phyloP scores from a whole-genome alignment of 164 flowering plant genomes.

The Buxus sempervirens region DNA sequence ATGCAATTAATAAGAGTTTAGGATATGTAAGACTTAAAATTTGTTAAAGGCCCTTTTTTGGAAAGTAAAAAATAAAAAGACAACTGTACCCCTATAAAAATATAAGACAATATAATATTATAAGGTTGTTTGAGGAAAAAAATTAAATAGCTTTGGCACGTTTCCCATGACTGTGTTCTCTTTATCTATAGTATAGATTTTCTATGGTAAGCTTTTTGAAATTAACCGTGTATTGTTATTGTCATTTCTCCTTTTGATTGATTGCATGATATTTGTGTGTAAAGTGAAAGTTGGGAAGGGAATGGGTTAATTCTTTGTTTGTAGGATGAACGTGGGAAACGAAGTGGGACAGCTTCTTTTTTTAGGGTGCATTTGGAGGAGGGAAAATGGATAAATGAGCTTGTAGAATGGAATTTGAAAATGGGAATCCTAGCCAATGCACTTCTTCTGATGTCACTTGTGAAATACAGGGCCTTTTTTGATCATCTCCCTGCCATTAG shows the following conservation, averaged over 20 bases:
- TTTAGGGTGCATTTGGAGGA: not conserved
- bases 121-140: no score
- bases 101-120: no score
- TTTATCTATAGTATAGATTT: no score
- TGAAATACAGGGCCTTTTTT: not conserved
- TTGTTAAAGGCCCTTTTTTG: no score
- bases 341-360: not conserved
- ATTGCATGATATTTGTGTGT: not conserved
- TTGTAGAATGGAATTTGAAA: no score
- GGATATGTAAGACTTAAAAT: no score
- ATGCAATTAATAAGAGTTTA: no score
- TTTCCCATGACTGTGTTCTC: no score
- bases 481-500: not conserved
- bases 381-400: not conserved
- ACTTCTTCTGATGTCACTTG: not conserved
- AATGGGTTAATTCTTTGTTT: not conserved
- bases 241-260: no score
- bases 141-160: no score
- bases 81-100: no score
- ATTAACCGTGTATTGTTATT: not conserved
- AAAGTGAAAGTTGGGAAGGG: not conserved
- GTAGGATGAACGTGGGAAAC: not conserved
- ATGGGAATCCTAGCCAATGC: not conserved
- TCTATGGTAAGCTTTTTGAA: not conserved
- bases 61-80: no score